phyloP scores from a whole-genome alignment of 2,329 filamentous ascomycete species.

The Talaromyces sp. region DNA sequence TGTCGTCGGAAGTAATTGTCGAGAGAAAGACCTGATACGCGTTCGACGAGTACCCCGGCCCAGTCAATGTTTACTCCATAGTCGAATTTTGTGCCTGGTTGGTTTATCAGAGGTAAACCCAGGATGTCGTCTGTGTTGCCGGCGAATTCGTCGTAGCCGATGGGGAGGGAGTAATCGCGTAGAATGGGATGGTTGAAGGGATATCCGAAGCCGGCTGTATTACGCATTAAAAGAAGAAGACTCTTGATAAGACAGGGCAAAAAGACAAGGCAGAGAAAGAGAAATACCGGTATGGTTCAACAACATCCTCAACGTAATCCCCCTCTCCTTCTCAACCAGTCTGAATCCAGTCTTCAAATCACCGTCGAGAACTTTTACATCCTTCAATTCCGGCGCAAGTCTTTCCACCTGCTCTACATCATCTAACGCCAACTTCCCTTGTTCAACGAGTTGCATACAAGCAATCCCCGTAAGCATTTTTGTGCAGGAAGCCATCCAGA shows the following conservation, averaged over 20 bases:
- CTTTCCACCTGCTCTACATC: constrained; percentile 44
- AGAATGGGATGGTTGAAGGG: constrained; percentile 44
- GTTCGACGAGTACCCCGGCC: constrained; percentile 48
- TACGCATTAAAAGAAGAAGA: background rate
- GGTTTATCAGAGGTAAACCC: constrained; percentile 53
- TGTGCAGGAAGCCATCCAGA: constrained; percentile 55
- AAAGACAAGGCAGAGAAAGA: background rate
- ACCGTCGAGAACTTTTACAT: constrained; percentile 42
- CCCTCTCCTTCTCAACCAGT: constrained; percentile 34
- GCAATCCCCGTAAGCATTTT: constrained; percentile 52
- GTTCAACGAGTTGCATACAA: constrained; percentile 55
- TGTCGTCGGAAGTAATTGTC: constrained; percentile 48
- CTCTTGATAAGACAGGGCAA: background rate
- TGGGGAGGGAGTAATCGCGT: constrained; percentile 38
- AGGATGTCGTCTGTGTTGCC: constrained; percentile 50
- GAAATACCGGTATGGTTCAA: constrained; percentile 47
- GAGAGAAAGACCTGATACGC: constrained; percentile 41
- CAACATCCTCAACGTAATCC: constrained; percentile 49
- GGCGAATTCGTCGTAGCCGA: constrained; percentile 55
- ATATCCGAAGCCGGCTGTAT: constrained; percentile 39
- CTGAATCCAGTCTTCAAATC: constrained; percentile 20
- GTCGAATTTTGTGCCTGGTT: constrained; percentile 59
- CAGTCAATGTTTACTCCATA: constrained; percentile 56
- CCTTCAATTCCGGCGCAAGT: constrained; percentile 46
- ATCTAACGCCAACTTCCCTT: constrained; percentile 46